Percentiles rank a stretch among this genome's conserved stretches.
Evolutionary conservation across 257 asterid genomes (phyloP).

Genomic region (Ehretia macrophylla): DNA sequence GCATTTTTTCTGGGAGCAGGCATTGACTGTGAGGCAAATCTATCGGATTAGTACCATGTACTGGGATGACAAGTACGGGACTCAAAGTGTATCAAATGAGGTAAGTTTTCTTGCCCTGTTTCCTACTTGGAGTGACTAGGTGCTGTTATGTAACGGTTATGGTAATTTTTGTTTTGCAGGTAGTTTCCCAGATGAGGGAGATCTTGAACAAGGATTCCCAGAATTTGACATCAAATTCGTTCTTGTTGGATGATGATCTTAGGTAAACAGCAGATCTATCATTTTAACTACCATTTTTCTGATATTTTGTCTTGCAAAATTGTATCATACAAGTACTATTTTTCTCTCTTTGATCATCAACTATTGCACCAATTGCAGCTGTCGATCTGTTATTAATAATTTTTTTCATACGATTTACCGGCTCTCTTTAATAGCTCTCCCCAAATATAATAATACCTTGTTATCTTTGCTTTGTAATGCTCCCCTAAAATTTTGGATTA

Average conservation of each 20-base stretch:
- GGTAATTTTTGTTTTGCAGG: slow-evolving; percentile 43
- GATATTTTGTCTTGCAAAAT: neutral
- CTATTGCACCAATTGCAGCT: too few species aligned
- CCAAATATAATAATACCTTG: too few species aligned
- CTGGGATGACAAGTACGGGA: slow-evolving; percentile 99
- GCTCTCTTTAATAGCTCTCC: too few species aligned
- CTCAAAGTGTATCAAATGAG: slow-evolving; percentile 96
- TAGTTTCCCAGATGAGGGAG: slow-evolving; percentile 96
- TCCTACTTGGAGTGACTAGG: neutral
- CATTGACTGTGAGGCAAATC: slow-evolving; percentile 86
- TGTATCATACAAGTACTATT: neutral
- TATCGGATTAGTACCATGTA: slow-evolving; percentile 97
- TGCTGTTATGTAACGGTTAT: neutral
- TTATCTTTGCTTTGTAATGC: too few species aligned
- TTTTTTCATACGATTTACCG: too few species aligned
- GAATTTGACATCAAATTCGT: slow-evolving; percentile 81
- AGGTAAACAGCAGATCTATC: slow-evolving; percentile 45
- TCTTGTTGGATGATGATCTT: slow-evolving; percentile 94
- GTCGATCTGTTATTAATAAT: too few species aligned
- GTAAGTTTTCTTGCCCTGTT: slow-evolving; percentile 32
- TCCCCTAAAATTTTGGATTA: too few species aligned
- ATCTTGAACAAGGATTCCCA: slow-evolving; percentile 82
- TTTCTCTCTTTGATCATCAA: neutral
- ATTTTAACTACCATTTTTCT: too few species aligned
- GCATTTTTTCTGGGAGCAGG: slow-evolving; percentile 36